Conservation (phyloP, 2,329 filamentous ascomycete species). For the Cadophora sp. region DNA sequence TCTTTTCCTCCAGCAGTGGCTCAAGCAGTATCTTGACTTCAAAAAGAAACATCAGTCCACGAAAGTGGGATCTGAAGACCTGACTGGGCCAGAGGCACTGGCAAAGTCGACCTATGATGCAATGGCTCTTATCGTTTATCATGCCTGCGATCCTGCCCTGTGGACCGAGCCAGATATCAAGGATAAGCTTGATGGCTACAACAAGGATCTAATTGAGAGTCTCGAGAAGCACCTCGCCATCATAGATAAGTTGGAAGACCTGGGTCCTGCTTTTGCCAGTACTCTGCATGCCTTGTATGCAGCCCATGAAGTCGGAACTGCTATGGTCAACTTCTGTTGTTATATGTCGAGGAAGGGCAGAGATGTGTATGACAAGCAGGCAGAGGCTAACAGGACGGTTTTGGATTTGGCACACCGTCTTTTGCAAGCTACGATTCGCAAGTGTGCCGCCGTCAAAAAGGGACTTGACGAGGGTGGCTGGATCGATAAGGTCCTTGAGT, state of each 20-base stretch:
- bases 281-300: conserved; percentile 42
- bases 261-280: conserved; percentile 31
- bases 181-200: conserved; percentile 28
- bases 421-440: conserved; percentile 31
- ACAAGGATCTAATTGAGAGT: conserved; percentile 26
- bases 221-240: conserved; percentile 26
- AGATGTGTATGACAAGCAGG: conserved; percentile 30
- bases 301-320: conserved; percentile 37
- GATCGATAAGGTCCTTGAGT: conserved; percentile 43
- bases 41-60: conserved; percentile 3
- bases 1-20: conserved; percentile 24
- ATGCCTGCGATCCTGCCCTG: conserved; percentile 25
- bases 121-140: conserved; percentile 35
- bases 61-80: conserved; percentile 7
- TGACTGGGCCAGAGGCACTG: conserved; percentile 35
- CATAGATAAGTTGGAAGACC: conserved; percentile 22
- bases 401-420: conserved; percentile 26
- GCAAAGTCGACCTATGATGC: conserved; percentile 30
- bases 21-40: conserved; percentile 25
- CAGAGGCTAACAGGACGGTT: conserved; percentile 25
- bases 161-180: conserved; percentile 30
- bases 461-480: conserved; percentile 44
- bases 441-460: conserved; percentile 37
- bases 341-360: conserved; percentile 33
- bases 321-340: conserved; percentile 30